A percentile compares a stretch with the other conserved stretches of the same genome.
These are phyloP conservation scores for Boletus semigastroideus DNA, from an alignment of 1,284 basidiomycete genomes.

Conservation along the genomic window DNA sequence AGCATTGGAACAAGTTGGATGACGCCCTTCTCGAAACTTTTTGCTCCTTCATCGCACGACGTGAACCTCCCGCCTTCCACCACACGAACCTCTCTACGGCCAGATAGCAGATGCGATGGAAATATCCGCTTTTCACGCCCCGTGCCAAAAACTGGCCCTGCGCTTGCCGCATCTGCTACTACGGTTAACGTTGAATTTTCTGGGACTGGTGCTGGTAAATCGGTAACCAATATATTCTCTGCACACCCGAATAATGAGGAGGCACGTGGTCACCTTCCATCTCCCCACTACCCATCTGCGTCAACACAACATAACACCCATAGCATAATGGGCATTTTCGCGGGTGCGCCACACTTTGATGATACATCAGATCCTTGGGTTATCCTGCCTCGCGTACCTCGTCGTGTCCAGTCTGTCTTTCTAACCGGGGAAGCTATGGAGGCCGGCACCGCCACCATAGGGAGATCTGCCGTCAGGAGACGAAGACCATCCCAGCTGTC, in stretches of 20 bases:
- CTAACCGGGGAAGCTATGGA: slow-evolving; percentile 22
- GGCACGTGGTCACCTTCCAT: slow-evolving; percentile 18
- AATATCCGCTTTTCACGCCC: slow-evolving; percentile 36
- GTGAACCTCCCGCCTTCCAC: slow-evolving; percentile 4
- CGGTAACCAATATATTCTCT: slow-evolving; percentile 60
- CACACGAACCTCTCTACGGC: slow-evolving; percentile 25
- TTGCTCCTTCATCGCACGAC: slow-evolving; percentile 39
- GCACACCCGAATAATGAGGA: slow-evolving; percentile 32
- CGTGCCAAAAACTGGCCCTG: slow-evolving; percentile 75
- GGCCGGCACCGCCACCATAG: slow-evolving; percentile 19
- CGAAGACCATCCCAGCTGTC: slow-evolving; percentile 46
- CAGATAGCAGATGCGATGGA: slow-evolving; percentile 22
- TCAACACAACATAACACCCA: slow-evolving; percentile 27
- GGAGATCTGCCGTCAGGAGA: slow-evolving; percentile 24
- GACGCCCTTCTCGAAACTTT: slow-evolving; percentile 77
- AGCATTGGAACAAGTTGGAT: slow-evolving; percentile 63
- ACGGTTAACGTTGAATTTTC: slow-evolving; percentile 95
- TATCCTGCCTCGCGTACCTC: slow-evolving; percentile 51
- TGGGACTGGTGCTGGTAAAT: slow-evolving; percentile 69
- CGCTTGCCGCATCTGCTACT: slow-evolving; percentile 80
- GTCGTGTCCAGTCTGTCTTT: slow-evolving; percentile 35
- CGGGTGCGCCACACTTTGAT: slow-evolving; percentile 64
- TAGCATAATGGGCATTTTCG: slow-evolving; percentile 77
- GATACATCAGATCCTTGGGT: slow-evolving; percentile 60
- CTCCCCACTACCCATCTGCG: slow-evolving; percentile 15